phyloP scores from a whole-genome alignment of 1,284 basidiomycete genomes.

The Ceratobasidium sp. region DNA sequence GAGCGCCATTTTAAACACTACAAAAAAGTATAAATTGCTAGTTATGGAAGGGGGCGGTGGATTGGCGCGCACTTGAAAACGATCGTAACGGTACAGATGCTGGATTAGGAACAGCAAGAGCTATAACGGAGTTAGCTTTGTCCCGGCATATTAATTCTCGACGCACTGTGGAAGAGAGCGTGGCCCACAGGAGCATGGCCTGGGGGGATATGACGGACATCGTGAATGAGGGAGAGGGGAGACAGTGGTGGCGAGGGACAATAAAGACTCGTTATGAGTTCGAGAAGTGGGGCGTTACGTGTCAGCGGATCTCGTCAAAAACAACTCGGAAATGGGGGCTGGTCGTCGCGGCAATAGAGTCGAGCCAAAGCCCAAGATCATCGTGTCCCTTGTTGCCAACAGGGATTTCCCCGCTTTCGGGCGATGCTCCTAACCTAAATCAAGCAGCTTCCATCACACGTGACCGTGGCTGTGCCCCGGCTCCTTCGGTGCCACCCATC shows the following conservation, averaged over 20 bases:
- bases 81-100: constrained; percentile 48
- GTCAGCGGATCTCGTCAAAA: background rate
- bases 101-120: constrained; percentile 42
- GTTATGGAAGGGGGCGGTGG: background rate
- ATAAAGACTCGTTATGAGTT: background rate
- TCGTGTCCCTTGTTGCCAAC: constrained; percentile 1
- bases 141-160: background rate
- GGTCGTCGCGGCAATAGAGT: background rate
- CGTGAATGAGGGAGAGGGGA: constrained; percentile 1
- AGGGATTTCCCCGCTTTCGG: constrained; percentile 20
- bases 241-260: constrained; percentile 7
- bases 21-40: background rate
- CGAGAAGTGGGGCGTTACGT: background rate
- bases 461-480: constrained; percentile 9
- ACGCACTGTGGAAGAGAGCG: constrained; percentile 45
- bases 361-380: background rate
- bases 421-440: background rate
- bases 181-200: constrained; percentile 47
- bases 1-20: constrained; percentile 45
- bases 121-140: background rate
- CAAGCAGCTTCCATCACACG: background rate
- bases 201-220: constrained; percentile 47
- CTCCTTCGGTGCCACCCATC: background rate
- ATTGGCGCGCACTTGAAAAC: constrained; percentile 35
- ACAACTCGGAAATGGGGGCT: background rate